phyloP scores from a whole-genome alignment of 106 monocot genomes.

The Alisma plantagoaquatica region DNA sequence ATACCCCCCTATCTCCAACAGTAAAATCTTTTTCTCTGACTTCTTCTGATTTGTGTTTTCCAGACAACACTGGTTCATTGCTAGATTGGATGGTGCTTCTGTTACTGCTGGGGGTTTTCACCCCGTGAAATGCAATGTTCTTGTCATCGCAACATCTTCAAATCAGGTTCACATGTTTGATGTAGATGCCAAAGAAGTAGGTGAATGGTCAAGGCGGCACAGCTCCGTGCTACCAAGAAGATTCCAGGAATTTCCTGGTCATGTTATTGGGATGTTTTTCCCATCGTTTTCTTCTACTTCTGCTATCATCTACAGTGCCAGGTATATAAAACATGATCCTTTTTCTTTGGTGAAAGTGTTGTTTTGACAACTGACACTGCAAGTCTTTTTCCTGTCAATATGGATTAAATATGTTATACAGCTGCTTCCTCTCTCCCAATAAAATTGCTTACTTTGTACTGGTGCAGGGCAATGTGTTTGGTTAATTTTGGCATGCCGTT shows the following conservation, averaged over 20 bases:
- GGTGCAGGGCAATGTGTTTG: constrained; percentile 86
- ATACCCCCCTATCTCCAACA: too few relatives aligned
- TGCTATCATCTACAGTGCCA: constrained; percentile 83
- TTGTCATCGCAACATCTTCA: constrained; percentile 71
- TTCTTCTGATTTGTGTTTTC: too few relatives aligned
- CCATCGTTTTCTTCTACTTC: constrained; percentile 63
- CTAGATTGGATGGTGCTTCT: constrained; percentile 71
- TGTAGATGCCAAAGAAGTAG: constrained; percentile 82
- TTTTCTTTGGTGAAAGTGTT: too few relatives aligned
- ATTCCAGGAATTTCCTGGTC: constrained; percentile 96
- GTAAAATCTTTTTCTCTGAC: too few relatives aligned
- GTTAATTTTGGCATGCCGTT: constrained; percentile 82
- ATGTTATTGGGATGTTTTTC: constrained; percentile 84
- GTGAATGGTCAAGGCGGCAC: constrained; percentile 78
- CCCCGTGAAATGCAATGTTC: constrained; percentile 57
- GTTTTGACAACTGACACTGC: too few relatives aligned
- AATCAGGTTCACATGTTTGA: constrained; percentile 88
- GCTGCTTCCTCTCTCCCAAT: not conserved
- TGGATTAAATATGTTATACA: too few relatives aligned
- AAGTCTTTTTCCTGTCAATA: too few relatives aligned
- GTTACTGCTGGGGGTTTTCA: constrained; percentile 89
- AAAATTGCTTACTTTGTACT: not conserved
- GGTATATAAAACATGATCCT: too few relatives aligned
- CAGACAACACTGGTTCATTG: constrained; percentile 96
- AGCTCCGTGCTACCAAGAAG: constrained; percentile 54